A percentile compares a stretch with the other conserved stretches of the same genome.
phyloP scores from a whole-genome alignment of 2,329 filamentous ascomycete genomes.

The Endocalyx cinctus region DNA sequence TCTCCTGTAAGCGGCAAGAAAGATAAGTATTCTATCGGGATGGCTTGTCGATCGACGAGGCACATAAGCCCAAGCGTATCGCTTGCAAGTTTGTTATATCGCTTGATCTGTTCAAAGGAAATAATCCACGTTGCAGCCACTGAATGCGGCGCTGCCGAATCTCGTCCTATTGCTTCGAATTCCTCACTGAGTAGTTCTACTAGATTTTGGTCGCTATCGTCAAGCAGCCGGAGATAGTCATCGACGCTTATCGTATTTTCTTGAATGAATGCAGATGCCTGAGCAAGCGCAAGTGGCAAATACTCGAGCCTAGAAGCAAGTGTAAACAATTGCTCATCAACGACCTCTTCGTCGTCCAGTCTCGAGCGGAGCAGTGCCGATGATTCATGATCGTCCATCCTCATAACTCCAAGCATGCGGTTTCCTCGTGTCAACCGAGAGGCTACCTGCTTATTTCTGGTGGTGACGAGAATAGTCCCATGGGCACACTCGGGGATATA shows the following conservation, averaged over 20 bases:
- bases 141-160: constrained; percentile 18
- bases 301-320: constrained; percentile 24
- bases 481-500: constrained; percentile 26
- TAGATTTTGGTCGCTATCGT: constrained; percentile 15
- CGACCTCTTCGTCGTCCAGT: constrained; percentile 6
- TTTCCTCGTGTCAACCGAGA: constrained; percentile 18
- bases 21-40: constrained; percentile 21
- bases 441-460: constrained; percentile 28
- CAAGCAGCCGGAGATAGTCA: constrained; percentile 24
- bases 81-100: constrained; percentile 19
- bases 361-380: constrained; percentile 16
- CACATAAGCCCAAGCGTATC: constrained; percentile 29
- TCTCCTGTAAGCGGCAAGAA: constrained; percentile 13
- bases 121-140: constrained; percentile 29
- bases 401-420: constrained; percentile 17
- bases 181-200: constrained; percentile 23
- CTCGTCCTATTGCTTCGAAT: constrained; percentile 26
- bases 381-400: constrained; percentile 24
- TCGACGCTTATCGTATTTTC: constrained; percentile 20
- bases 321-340: neutral
- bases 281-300: constrained; percentile 29
- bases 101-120: constrained; percentile 29
- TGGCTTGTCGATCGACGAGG: constrained; percentile 24
- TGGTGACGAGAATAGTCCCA: constrained; percentile 29
- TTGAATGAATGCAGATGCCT: constrained; percentile 31